These are phyloP conservation scores for Globisporangium apiculatum DNA, from an alignment of 352 stramenopile species.

Conservation along the genomic window DNA sequence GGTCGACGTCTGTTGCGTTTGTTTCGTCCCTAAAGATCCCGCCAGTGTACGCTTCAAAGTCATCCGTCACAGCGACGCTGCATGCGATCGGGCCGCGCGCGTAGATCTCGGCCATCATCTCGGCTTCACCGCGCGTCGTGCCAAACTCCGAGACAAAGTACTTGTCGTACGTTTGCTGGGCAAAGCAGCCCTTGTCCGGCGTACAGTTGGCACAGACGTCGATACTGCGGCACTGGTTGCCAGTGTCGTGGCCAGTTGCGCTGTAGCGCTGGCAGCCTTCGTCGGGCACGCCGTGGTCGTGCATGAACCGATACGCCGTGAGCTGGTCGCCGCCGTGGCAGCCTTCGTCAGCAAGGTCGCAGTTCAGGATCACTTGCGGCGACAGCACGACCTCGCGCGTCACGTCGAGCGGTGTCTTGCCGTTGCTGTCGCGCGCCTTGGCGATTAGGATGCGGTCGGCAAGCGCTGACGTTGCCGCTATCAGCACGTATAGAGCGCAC, in stretches of 20 bases:
- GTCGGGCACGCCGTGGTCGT: slow-evolving; percentile 89
- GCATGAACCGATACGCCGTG: slow-evolving; percentile 89
- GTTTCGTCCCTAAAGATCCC: slow-evolving; percentile 92
- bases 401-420: slow-evolving; percentile 53
- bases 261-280: slow-evolving; percentile 94
- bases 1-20: slow-evolving; percentile 54
- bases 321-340: slow-evolving; percentile 92
- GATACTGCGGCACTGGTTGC: slow-evolving; percentile 75
- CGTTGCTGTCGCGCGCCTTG: slow-evolving; percentile 48
- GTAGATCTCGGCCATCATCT: slow-evolving; percentile 97
- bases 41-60: slow-evolving; percentile 89
- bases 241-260: slow-evolving; percentile 88
- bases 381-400: slow-evolving; percentile 74
- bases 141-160: slow-evolving; percentile 95
- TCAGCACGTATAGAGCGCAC: slow-evolving; percentile 2
- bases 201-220: slow-evolving; percentile 93
- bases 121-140: slow-evolving; percentile 79
- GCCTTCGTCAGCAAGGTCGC: slow-evolving; percentile 73
- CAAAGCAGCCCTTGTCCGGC: slow-evolving; percentile 71
- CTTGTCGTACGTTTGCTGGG: slow-evolving; percentile 91
- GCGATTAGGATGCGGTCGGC: slow-evolving; percentile 83
- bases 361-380: slow-evolving; percentile 86
- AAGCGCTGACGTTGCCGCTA: slow-evolving; percentile 78
- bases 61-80: slow-evolving; percentile 88
- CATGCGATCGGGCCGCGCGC: slow-evolving; percentile 92